phyloP scores from a whole-genome alignment of 345 rosid genomes.

The Angophora floribunda region DNA sequence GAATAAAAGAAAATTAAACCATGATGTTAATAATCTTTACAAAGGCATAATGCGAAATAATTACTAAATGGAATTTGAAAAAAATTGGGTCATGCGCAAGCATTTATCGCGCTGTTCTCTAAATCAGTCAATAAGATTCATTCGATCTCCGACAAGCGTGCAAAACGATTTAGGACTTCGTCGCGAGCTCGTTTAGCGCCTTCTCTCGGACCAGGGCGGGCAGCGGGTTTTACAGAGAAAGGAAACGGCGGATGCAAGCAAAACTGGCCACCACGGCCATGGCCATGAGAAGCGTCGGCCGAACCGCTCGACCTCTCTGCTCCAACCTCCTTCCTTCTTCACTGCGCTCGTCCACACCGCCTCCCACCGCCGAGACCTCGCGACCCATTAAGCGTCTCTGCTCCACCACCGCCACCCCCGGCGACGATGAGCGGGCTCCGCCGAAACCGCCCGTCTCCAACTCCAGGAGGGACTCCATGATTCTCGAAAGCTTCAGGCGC shows the following conservation, averaged over 20 bases:
- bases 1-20: background rate
- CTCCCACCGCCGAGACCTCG: conserved; percentile 5
- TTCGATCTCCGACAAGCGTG: background rate
- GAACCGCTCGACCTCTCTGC: background rate
- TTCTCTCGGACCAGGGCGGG: background rate
- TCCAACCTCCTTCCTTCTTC: conserved; percentile 10
- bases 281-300: background rate
- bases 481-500: conserved; percentile 64
- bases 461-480: conserved; percentile 41
- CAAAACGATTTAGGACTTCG: background rate
- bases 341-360: conserved; percentile 23
- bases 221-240: background rate
- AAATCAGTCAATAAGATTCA: background rate
- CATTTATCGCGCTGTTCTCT: accelerated
- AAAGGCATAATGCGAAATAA: background rate
- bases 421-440: background rate
- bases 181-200: background rate
- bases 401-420: conserved; percentile 17
- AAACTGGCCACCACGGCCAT: background rate
- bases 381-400: background rate
- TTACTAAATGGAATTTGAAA: no score
- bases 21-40: background rate
- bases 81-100: background rate
- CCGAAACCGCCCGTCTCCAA: background rate
- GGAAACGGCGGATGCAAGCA: background rate